Evolutionary conservation across 345 rosid genomes (phyloP).

Genomic region (Carallia brachiata): DNA sequence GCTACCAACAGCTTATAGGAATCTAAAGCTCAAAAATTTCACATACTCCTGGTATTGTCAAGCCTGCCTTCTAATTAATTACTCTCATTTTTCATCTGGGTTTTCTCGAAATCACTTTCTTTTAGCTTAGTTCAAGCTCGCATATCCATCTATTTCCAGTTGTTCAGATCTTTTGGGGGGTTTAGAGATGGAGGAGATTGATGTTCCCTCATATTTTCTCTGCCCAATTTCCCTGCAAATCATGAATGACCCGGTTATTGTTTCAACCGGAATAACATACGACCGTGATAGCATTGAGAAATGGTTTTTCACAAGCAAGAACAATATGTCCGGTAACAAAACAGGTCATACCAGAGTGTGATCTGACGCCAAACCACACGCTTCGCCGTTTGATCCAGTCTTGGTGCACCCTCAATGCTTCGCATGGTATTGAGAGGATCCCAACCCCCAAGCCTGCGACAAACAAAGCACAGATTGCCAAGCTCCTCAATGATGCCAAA

Average conservation of each 20-base stretch:
- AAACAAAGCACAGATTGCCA: constrained; percentile 50
- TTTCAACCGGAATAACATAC: constrained; percentile 66
- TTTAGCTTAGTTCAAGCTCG: neutral
- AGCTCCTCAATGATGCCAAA: constrained; percentile 49
- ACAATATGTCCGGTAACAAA: constrained; percentile 71
- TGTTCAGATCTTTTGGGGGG: neutral
- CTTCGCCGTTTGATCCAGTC: constrained; percentile 83
- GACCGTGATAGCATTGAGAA: constrained; percentile 65
- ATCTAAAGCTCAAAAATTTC: neutral
- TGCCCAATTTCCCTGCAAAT: constrained; percentile 72
- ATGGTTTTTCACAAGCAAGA: constrained; percentile 59
- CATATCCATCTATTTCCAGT: neutral
- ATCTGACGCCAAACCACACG: constrained; percentile 82
- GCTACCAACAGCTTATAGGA: constrained; percentile 11
- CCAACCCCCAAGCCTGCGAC: constrained; percentile 84
- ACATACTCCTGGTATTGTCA: neutral
- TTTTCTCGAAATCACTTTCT: neutral
- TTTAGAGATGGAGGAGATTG: constrained; percentile 54
- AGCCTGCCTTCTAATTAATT: neutral
- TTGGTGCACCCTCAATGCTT: constrained; percentile 88
- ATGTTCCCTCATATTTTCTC: constrained; percentile 57
- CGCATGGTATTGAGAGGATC: constrained; percentile 71
- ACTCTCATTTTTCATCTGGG: constrained; percentile 12
- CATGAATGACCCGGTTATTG: constrained; percentile 72
- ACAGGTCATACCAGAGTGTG: constrained; percentile 48